Evolutionary conservation across 2,329 filamentous ascomycete genomes (phyloP).

Genomic region (Pseudogymnoascus sp.): DNA sequence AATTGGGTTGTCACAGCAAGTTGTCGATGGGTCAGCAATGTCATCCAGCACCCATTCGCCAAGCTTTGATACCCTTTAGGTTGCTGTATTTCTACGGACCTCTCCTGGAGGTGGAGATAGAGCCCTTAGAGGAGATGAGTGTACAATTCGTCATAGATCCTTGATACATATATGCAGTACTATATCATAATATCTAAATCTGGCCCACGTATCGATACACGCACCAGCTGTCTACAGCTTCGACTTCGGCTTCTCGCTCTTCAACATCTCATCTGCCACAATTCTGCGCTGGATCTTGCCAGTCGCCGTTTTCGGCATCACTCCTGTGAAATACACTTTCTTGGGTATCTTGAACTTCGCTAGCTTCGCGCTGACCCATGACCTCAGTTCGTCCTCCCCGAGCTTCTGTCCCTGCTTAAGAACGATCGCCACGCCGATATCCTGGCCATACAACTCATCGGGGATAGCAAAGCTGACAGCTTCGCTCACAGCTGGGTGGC

Average conservation of each 20-base stretch:
- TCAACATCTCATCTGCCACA: constrained; percentile 79
- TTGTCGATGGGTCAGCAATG: background rate
- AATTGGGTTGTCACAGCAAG: background rate
- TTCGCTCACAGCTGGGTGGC: constrained; percentile 65
- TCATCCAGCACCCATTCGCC: background rate
- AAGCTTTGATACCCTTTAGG: background rate
- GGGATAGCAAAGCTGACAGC: constrained; percentile 78
- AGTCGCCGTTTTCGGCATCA: constrained; percentile 89
- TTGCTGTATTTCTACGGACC: background rate
- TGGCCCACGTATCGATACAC: background rate
- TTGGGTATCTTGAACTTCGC: constrained; percentile 83
- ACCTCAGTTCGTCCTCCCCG: constrained; percentile 53
- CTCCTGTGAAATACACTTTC: constrained; percentile 74
- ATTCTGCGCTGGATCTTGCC: constrained; percentile 82
- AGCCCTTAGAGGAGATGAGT: background rate
- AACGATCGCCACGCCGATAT: constrained; percentile 70
- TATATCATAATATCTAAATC: background rate
- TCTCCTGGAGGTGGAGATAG: background rate
- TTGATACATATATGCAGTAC: background rate
- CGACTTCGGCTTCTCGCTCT: constrained; percentile 51
- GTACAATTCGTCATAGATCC: background rate
- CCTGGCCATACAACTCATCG: constrained; percentile 77
- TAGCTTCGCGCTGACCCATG: constrained; percentile 61
- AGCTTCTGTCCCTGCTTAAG: constrained; percentile 57
- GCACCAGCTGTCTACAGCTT: constrained; percentile 28